Conservation (phyloP, 2,329 filamentous ascomycete genomes). For the Penicillium capsulatum region DNA sequence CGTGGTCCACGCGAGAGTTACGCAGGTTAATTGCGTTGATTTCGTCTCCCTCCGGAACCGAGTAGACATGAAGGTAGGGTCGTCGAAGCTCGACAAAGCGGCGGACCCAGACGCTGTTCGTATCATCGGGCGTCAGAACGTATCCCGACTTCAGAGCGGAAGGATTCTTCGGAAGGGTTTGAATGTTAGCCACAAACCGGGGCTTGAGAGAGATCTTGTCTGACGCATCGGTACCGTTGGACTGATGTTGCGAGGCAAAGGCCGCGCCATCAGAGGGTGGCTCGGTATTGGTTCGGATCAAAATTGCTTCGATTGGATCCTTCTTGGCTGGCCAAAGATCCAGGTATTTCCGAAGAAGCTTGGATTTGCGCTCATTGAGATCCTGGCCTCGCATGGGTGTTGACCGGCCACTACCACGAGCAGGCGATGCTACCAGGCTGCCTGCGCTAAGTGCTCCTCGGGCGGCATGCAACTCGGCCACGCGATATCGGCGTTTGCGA, state of each 20-base stretch:
- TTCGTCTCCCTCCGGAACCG: constrained; percentile 80
- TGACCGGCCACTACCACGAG: constrained; percentile 33
- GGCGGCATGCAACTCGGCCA: constrained; percentile 72
- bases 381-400: constrained; percentile 36
- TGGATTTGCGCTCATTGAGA: constrained; percentile 35
- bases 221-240: constrained; percentile 25
- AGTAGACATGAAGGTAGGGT: constrained; percentile 89
- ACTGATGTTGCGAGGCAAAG: constrained; percentile 24
- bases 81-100: constrained; percentile 87
- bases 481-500: constrained; percentile 67
- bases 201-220: constrained; percentile 48
- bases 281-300: constrained; percentile 44
- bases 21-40: constrained; percentile 82
- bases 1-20: constrained; percentile 86
- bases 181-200: constrained; percentile 69
- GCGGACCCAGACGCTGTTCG: constrained; percentile 76
- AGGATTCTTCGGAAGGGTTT: constrained; percentile 74
- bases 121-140: constrained; percentile 76
- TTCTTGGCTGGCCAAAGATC: constrained; percentile 42
- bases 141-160: constrained; percentile 81
- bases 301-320: constrained; percentile 41
- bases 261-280: constrained; percentile 39
- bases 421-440: constrained; percentile 35
- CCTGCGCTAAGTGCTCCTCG: constrained; percentile 43
- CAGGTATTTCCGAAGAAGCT: constrained; percentile 41